Base-by-base conservation (phyloP, 1,139 yeast species). In the Debaryomyces coudertii region DNA sequence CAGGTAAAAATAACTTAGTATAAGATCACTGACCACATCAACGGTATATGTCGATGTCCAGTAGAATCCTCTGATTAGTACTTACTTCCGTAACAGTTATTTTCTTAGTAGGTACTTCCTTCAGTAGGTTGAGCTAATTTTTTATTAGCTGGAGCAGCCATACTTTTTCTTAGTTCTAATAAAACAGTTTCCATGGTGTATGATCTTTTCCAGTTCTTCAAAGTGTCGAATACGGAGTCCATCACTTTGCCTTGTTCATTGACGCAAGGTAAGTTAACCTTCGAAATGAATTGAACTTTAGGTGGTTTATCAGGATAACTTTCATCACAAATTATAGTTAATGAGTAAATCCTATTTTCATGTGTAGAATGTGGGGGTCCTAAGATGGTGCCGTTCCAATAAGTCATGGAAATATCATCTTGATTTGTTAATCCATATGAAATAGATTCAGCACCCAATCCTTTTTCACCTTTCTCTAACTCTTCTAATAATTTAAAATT, bases 301-400 rank as follows among this genome's bases (percentile, higher is more conserved):
- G 99, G 99, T 2, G 99, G 97, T 55, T 78, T 68, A 50, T 88
- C 95, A 1, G 99, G 99, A 63, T 95, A 95, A 14, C 77, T 72
- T 11, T 82, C 83, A 24, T 92, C 97, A 63, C 98, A 93, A 51
- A 82, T 82, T 45, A 93, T 83, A 44, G 81, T 83, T 48, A 93
- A 74, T 24, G 90, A 85, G 67, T 93, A 93, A 53, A 93, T 95
- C 59, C 99, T 79, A 66, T 93, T 95, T 65, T 93, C 98, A 63
- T 92, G 97, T 24, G 82, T 80, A 41, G 95, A 85, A 59, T 92
- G 97, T 29, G 99, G 99, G 4, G 99, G 99, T 0, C 99, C 99
- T 53, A 93, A 75, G 42, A 92, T 90, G 25, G 98, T 92, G 2
- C 97, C 98, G 63, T 90, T 92, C 98, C 98, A 92, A 58, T 84